phyloP scores from a whole-genome alignment of 768 basidiomycete species.

The Suillus subaureus region DNA sequence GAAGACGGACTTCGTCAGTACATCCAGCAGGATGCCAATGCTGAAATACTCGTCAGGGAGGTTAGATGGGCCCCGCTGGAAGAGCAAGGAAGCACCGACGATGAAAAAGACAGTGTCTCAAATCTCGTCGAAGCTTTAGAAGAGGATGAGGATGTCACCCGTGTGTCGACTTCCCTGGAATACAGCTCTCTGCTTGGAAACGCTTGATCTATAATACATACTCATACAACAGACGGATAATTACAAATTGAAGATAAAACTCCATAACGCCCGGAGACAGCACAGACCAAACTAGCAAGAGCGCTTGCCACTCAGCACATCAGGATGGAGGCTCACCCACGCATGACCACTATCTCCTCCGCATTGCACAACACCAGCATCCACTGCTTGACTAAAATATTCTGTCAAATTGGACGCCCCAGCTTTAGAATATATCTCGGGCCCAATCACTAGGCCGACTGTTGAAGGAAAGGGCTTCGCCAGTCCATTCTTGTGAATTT shows the following conservation, averaged over 20 bases:
- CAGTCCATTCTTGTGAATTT: constrained; percentile 34
- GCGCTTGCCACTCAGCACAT: constrained; percentile 3
- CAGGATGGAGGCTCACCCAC: constrained; percentile 29
- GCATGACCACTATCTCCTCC: constrained; percentile 41
- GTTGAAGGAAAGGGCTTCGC: constrained; percentile 36
- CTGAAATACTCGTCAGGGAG: constrained; percentile 50
- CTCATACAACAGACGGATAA: not conserved
- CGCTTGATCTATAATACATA: constrained; percentile 16
- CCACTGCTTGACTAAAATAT: constrained; percentile 42
- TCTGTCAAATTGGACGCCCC: constrained; percentile 44
- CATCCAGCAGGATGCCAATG: constrained; percentile 27
- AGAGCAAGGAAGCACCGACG: constrained; percentile 40
- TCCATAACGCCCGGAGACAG: not conserved
- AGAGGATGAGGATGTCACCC: constrained; percentile 57
- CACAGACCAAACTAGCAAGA: constrained; percentile 1
- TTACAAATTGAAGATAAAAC: not conserved
- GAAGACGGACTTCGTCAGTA: constrained; percentile 35
- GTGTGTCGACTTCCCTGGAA: constrained; percentile 59
- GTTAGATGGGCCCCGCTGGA: constrained; percentile 58
- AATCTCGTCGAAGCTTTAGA: constrained; percentile 55
- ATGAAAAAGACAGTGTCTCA: constrained; percentile 39
- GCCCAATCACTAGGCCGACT: constrained; percentile 37
- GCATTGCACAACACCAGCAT: constrained; percentile 40
- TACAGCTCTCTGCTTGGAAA: constrained; percentile 25
- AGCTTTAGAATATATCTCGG: constrained; percentile 39